These are phyloP conservation scores for Phaeosphaeria sp. DNA, from an alignment of 2,329 filamentous ascomycete genomes.

Conservation along the genomic window DNA sequence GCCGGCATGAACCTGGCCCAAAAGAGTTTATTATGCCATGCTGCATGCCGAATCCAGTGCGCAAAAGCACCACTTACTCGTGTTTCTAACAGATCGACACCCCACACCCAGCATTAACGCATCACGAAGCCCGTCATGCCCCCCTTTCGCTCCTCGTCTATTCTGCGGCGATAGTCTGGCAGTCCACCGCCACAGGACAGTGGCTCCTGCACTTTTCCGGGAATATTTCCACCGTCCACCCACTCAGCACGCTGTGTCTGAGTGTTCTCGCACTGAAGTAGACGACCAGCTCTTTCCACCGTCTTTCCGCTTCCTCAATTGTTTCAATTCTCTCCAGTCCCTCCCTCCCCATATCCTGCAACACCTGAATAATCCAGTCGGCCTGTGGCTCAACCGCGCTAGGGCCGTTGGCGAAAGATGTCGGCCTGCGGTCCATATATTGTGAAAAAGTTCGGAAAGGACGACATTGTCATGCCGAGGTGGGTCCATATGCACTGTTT, in stretches of 20 bases:
- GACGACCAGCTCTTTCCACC: slow-evolving; percentile 39
- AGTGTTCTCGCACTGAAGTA: slow-evolving; percentile 4
- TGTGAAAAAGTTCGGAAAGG: slow-evolving; percentile 45
- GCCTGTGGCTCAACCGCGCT: slow-evolving; percentile 48
- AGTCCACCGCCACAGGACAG: slow-evolving; percentile 15
- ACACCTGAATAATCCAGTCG: slow-evolving; percentile 48
- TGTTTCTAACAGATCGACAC: neutral
- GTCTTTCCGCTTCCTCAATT: slow-evolving; percentile 43
- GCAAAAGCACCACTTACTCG: neutral
- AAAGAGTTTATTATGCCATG: neutral
- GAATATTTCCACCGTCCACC: slow-evolving; percentile 19
- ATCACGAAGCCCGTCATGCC: slow-evolving; percentile 14
- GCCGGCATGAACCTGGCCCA: neutral
- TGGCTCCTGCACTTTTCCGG: slow-evolving; percentile 14
- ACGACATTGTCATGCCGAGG: slow-evolving; percentile 46
- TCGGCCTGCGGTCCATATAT: slow-evolving; percentile 52
- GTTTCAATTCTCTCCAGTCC: slow-evolving; percentile 43
- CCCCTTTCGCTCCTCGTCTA: slow-evolving; percentile 9
- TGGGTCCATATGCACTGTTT: slow-evolving; percentile 42
- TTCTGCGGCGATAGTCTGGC: slow-evolving; percentile 9
- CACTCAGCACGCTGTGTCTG: slow-evolving; percentile 5
- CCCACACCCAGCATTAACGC: slow-evolving; percentile 4
- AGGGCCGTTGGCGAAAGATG: slow-evolving; percentile 52
- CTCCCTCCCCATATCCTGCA: slow-evolving; percentile 38
- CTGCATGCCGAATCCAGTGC: neutral